A percentile compares a stretch with the other conserved stretches of the same genome.
These are phyloP conservation scores for Scutellaria baicalensis DNA, from an alignment of 257 asterid genomes.

Conservation along the genomic window DNA sequence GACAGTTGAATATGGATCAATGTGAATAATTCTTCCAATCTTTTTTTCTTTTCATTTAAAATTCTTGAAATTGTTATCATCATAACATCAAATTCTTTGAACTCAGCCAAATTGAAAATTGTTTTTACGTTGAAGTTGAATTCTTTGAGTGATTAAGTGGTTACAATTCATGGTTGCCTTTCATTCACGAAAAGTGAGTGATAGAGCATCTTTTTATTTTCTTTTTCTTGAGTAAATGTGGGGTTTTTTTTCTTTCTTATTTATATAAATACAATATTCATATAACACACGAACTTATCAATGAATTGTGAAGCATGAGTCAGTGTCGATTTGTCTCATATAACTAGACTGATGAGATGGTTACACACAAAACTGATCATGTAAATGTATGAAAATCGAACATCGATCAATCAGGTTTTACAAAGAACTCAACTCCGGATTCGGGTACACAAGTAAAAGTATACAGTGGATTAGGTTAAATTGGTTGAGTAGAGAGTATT, in stretches of 20 bases:
- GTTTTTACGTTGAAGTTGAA: constrained; percentile 29
- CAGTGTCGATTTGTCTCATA: too few relatives aligned
- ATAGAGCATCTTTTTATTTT: constrained; percentile 33
- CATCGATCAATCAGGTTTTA: too few relatives aligned
- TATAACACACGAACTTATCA: too few relatives aligned
- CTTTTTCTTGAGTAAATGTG: constrained; percentile 18
- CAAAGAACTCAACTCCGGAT: too few relatives aligned
- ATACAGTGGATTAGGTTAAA: constrained; percentile 48
- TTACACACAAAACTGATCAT: too few relatives aligned
- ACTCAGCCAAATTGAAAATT: constrained; percentile 9
- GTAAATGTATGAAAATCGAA: too few relatives aligned
- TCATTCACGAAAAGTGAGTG: constrained; percentile 73
- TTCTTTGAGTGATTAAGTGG: constrained; percentile 48
- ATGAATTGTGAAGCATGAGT: too few relatives aligned
- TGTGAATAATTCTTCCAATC: constrained; percentile 21
- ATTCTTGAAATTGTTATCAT: constrained; percentile 12
- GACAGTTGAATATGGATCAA: constrained; percentile 27
- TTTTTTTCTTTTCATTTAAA: neutral
- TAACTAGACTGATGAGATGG: too few relatives aligned
- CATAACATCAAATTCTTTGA: constrained; percentile 11
- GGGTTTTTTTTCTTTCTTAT: neutral
- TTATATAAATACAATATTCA: too few relatives aligned
- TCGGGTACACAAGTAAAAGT: constrained; percentile 42
- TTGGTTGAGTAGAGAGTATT: neutral
- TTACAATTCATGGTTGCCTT: constrained; percentile 57